Base-by-base conservation (phyloP, 2,329 filamentous ascomycete species). In the Knoxdaviesia proteae region DNA sequence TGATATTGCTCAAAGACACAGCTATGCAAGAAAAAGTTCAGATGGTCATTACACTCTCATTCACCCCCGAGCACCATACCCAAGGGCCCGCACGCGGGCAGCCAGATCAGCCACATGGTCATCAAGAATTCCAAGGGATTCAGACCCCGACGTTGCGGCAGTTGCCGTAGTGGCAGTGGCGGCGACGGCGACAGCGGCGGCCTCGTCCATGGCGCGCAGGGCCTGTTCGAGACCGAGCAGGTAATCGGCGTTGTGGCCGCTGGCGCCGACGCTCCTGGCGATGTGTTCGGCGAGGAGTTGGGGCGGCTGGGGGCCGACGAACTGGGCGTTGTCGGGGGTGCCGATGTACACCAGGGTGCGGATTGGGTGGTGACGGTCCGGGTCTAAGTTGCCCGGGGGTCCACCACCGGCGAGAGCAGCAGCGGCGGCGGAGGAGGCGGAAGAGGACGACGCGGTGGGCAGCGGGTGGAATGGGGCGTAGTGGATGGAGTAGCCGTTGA, bases 401-500 rank as follows among this genome's bases (percentile, higher is more conserved):
- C 3, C 20, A 20, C 20, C 20, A 20, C 2, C 20, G 47, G 44
- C 34, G 49, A 41, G 32, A 44, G 52, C 29, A 32, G 50, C 47
- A 11, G 52, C 51, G 10, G 50, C 43, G 20, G 20, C 3, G 20
- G 20, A 20, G 20, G 20, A 2, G 20, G 20, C 2, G 20, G 20
- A 20, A 20, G 29, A 2, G 45, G 40, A 34, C 44, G 11, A n/a
- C 42, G 42, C 47, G 47, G 38, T 4, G 71, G 67, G 20, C 20
- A 20, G 20, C 6, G 79, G 76, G 52, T 87, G 67, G 58, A 96
- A 94, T 0, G 80, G 75, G 32, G 86, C 84, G 58, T 86, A 84
- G 60, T 94, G 87, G 50, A 94, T 92, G 43, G 78, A 83, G 61
- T 98, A 98, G 31, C 90, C 90, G 61, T 96, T 94, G 55, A 96